These are phyloP conservation scores for Ustilago sp. DNA, from an alignment of 1,284 basidiomycete genomes.

Conservation along the genomic window DNA sequence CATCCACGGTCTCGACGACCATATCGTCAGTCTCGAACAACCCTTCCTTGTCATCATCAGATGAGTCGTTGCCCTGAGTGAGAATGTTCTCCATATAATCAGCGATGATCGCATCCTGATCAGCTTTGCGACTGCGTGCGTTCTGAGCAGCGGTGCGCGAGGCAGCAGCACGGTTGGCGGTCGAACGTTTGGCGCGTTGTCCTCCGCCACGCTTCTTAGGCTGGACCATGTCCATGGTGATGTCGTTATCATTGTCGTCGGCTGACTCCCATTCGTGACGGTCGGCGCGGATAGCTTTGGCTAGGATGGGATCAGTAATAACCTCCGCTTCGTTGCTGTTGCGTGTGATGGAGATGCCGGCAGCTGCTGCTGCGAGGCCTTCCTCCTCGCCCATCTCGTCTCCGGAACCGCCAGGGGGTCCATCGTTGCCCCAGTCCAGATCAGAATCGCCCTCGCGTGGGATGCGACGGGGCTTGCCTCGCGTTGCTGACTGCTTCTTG, in stretches of 20 bases:
- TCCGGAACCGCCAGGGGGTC: conserved; percentile 39
- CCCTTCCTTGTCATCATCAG: conserved; percentile 21
- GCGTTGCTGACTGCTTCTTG: conserved; percentile 18
- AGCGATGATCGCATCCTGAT: conserved; percentile 61
- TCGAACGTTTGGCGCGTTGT: conserved; percentile 40
- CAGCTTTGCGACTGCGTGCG: conserved; percentile 36
- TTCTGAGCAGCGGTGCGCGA: conserved; percentile 27
- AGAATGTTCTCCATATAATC: conserved; percentile 67
- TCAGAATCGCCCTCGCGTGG: conserved; percentile 62
- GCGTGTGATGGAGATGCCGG: conserved; percentile 44
- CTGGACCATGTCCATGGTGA: conserved; percentile 17
- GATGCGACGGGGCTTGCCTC: conserved; percentile 26
- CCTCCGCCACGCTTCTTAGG: conserved; percentile 35
- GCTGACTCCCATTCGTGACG: conserved; percentile 46
- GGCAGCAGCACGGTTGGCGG: conserved; percentile 21
- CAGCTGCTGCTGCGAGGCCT: conserved; percentile 36
- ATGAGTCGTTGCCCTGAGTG: conserved; percentile 24
- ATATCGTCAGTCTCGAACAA: conserved; percentile 22
- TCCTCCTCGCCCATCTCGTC: conserved; percentile 22
- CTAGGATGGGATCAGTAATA: conserved; percentile 41
- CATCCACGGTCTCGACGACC: conserved; percentile 33
- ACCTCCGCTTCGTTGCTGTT: conserved; percentile 14
- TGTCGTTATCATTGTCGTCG: conserved; percentile 24
- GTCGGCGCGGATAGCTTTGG: conserved; percentile 43
- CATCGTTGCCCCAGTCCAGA: conserved; percentile 66